A percentile compares a stretch with the other conserved stretches of the same genome.
Conservation (phyloP, 1,284 basidiomycete species). For the Sporisorium sorghi region DNA sequence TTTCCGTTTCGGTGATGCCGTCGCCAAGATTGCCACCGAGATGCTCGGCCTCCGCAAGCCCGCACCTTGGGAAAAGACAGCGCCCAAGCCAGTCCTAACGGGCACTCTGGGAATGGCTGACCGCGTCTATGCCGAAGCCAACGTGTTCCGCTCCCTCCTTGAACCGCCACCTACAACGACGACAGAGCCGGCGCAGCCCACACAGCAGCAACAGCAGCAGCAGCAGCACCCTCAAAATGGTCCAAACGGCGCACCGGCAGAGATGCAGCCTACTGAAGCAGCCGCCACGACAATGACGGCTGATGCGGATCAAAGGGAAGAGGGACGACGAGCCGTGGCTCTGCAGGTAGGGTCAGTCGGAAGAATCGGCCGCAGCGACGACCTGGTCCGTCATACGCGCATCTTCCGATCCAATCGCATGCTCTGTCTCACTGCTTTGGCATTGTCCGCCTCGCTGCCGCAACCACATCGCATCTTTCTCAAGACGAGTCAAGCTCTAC, state of each 20-base stretch:
- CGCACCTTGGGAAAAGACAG: conserved; percentile 47
- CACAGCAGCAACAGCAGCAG: conserved; percentile 15
- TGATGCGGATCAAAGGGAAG: conserved; percentile 7
- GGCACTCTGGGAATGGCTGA: conserved; percentile 42
- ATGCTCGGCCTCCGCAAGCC: conserved; percentile 56
- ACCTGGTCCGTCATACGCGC: conserved; percentile 49
- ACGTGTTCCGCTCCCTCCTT: conserved; percentile 22
- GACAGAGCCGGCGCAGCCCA: background rate
- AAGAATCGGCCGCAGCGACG: conserved; percentile 20
- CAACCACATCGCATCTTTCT: conserved; percentile 51
- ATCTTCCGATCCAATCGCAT: conserved; percentile 61
- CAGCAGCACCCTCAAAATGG: background rate
- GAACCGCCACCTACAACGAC: background rate
- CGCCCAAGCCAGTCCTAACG: conserved; percentile 39
- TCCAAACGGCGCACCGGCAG: background rate
- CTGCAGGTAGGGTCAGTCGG: conserved; percentile 26
- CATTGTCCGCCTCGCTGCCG: conserved; percentile 39
- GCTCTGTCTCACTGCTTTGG: conserved; percentile 58
- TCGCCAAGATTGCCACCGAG: conserved; percentile 55
- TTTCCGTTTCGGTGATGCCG: conserved; percentile 61
- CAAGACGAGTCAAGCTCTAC: conserved; percentile 58
- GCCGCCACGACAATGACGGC: background rate
- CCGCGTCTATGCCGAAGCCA: conserved; percentile 44
- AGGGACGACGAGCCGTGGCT: conserved; percentile 33
- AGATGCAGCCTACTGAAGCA: background rate